Base-by-base conservation (phyloP, 139 green algal species). In the Chlamydomonas sphaeroides region DNA sequence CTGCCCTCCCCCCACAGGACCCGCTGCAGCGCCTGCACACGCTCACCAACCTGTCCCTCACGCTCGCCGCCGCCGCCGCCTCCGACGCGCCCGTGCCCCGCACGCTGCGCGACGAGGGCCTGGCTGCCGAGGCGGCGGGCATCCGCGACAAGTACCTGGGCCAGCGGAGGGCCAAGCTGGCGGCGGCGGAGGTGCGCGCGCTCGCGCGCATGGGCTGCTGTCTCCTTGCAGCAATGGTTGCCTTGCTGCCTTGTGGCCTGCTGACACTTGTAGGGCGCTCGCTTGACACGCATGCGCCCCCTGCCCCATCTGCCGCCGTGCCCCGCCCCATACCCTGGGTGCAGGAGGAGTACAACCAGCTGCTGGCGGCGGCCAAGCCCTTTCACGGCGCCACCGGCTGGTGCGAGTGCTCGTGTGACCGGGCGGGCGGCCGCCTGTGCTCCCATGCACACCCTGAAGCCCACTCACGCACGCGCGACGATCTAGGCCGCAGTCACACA, bases 21-120 rank as follows among this genome's bases (percentile, higher is more conserved):
- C 88, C 89, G 30, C 90, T 98, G 68, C 95, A 98, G 89, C 87
- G 86, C 53, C 90, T 98, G 75, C 95, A 98, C 89, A 94, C 93
- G 20, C 78, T 98, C 30, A 79, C 94, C 90, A 98, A 98, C 87
- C 90, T 98, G 70, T 83, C 61, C 0, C 36, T 86, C 42, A 69
- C 93, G 78, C 85, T 98, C 84, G 61, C 36, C 32, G 20, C 61
- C 15, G 53, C 71, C 26, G 71, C 51, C 35, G 23, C 53, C 33
- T 42, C 59, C 30, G 10, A 17, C 18, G n/a, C 61, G 28, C 32
- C 63, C 45, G 10, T 94, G 14, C 69, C 90, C 8, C 90, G 68
- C 83, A 96, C 93, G 21, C 88, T 96, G 49, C 85, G 92, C 0
- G 93, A 97, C 71, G 84, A 56, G 28, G 48, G 26, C 26, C 73